These are phyloP conservation scores for Galerina sulciceps DNA, from an alignment of 768 basidiomycete species.

Conservation along the genomic window DNA sequence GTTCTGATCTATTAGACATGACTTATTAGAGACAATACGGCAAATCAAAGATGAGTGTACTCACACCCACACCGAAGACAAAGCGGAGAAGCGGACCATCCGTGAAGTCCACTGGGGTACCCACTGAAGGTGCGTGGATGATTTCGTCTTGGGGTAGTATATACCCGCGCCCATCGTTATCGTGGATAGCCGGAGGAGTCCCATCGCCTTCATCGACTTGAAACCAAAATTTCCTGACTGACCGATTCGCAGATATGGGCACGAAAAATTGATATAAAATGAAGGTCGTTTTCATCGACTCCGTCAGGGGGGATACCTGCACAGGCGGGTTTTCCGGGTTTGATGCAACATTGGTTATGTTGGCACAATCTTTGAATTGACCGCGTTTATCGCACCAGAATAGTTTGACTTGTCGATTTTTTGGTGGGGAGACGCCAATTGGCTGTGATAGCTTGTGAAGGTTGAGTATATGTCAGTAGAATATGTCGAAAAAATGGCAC, in stretches of 20 bases:
- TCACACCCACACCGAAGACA: slow-evolving; percentile 15
- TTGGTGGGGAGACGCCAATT: slow-evolving; percentile 25
- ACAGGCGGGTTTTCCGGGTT: slow-evolving; percentile 28
- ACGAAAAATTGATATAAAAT: slow-evolving; percentile 37
- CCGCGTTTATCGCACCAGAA: slow-evolving; percentile 24
- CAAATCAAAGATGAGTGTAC: slow-evolving; percentile 31
- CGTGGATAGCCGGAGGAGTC: slow-evolving; percentile 25
- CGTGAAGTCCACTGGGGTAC: background rate
- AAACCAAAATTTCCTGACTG: slow-evolving; percentile 45
- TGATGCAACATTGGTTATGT: slow-evolving; percentile 18
- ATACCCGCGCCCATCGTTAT: slow-evolving; percentile 38
- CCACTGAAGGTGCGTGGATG: slow-evolving; percentile 36
- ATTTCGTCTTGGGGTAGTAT: slow-evolving; percentile 34
- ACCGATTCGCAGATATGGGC: slow-evolving; percentile 30
- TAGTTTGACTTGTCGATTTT: slow-evolving; percentile 3
- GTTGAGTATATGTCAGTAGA: slow-evolving; percentile 11
- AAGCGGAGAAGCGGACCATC: background rate
- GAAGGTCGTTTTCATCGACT: slow-evolving; percentile 25
- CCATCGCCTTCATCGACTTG: slow-evolving; percentile 32
- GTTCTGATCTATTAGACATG: background rate
- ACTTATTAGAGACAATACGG: slow-evolving; percentile 4
- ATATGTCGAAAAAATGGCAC: slow-evolving; percentile 18
- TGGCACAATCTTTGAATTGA: slow-evolving; percentile 2
- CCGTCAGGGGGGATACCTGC: slow-evolving; percentile 27
- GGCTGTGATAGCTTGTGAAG: slow-evolving; percentile 11